Conservation (phyloP, 805 yeast species). For the Suhomyces kilbournensis region DNA sequence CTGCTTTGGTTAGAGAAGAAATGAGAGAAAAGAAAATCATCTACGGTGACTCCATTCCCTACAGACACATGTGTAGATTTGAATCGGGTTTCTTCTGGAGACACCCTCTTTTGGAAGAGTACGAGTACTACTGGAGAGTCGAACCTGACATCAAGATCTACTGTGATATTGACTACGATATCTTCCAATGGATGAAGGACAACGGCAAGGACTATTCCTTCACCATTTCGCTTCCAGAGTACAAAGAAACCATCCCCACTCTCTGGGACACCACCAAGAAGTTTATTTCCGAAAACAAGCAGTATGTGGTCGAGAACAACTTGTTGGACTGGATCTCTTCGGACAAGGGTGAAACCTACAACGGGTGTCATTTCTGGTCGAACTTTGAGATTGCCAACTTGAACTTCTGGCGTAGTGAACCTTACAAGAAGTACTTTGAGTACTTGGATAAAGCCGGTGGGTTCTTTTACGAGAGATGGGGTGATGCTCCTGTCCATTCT, state of each 20-base stretch:
- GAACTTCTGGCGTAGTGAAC: constrained; percentile 70
- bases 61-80: constrained; percentile 91
- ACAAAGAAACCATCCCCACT: constrained; percentile 80
- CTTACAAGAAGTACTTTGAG: constrained; percentile 69
- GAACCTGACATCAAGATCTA: constrained; percentile 80
- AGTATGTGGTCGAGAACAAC: constrained; percentile 59
- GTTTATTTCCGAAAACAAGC: constrained; percentile 59
- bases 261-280: constrained; percentile 76
- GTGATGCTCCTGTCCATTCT: constrained; percentile 91
- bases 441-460: constrained; percentile 79
- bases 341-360: constrained; percentile 66
- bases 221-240: constrained; percentile 79
- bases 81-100: constrained; percentile 88
- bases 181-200: constrained; percentile 76
- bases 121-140: constrained; percentile 92
- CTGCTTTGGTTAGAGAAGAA: constrained; percentile 56
- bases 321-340: constrained; percentile 68
- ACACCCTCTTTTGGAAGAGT: constrained; percentile 71
- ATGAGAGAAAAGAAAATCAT: constrained; percentile 58
- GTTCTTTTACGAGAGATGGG: constrained; percentile 93
- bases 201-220: constrained; percentile 82
- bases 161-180: constrained; percentile 86
- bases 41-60: constrained; percentile 72
- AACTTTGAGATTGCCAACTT: constrained; percentile 81
- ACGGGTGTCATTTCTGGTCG: constrained; percentile 88